Base-by-base conservation (phyloP, 768 basidiomycete genomes). In the Harrya chromipes region DNA sequence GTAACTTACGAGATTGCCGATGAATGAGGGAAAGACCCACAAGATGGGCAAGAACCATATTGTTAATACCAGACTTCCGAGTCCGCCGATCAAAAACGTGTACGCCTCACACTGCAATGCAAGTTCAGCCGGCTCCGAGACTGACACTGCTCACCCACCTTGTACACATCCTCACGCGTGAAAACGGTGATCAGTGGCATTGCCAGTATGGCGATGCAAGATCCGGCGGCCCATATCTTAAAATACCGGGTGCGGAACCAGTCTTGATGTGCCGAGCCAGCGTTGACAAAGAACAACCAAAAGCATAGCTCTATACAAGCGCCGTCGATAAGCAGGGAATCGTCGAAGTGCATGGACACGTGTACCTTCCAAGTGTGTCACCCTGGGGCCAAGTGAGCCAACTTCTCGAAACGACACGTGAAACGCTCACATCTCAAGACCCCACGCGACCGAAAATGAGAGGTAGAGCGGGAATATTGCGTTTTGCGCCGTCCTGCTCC, bases 161-260 rank as follows among this genome's bases (percentile, higher is more conserved):
- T 81, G 34, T 82, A 60, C 5, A 79, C 76, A 56, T 90, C 76
- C 0, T 62, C 38, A 20, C 83, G 79, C 0, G 84, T 84, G 45
- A 88, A 68, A 31, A 81, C 75, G 6, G 87, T 82, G 10, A 90
- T 74, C 33, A 85, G 63, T 1, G 89, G 88, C 81, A 91, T 83
- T 61, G 79, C 84, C 13, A 78, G 51, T 4, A 88, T 48, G 1
- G 85, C 84, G 11, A 79, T 34, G 14, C 70, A 39, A 8, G 89
- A 87, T 11, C 90, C 89, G 21, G 76, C 53, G 14, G 77, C 67
- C 90, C 90, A 92, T 3, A 72, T 71, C 65, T 79, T 87, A 74
- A 90, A 92, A 58, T 90, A 89, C 17, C 71, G 53, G 59, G 81
- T 88, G 16, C 72, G 70, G 71, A 92, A 91, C 90, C 90, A 93